Base-by-base conservation (phyloP, 2,329 filamentous ascomycete genomes). In the Penicillium aurantiogriseum region DNA sequence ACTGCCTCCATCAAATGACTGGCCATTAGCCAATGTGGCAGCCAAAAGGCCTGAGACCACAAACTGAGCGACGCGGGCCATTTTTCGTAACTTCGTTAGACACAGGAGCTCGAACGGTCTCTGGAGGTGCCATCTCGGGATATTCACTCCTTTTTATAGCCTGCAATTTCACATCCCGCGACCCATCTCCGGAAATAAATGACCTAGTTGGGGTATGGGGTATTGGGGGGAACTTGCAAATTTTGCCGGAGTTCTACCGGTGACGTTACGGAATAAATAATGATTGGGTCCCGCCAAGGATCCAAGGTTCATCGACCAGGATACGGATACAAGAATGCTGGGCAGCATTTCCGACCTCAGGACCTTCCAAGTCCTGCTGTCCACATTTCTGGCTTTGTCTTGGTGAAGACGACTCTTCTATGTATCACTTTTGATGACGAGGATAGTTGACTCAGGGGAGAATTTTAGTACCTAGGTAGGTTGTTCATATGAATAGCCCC, bases 21-120 rank as follows among this genome's bases (percentile, higher is more conserved):
- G 53, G 11, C 53, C 46, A 17, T 44, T 56, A 4, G 39, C 53
- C 19, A 51, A 1, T 51, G 47, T 51, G 46, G 39, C 53, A 29
- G 53, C 53, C 47, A 56, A 51, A 38, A 54, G 51, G 35, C 40
- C 51, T 38, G 51, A 54, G n/a, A 54, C 33, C 51, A 54, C 31
- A 23, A 54, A 39, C 15, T 54, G 42, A 54, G 42, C 19, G 42
- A 54, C 25, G 15, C 19, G 39, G 3, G 51, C n/a, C 51, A 54
- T 45, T 40, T 39, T 25, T 27, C 3, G 31, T n/a, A n/a, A 35
- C 45, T 48, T 36, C 19, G 19, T 35, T 36, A n/a, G 19, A 15
- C 11, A 46, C 6, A 15, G n/a, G 11, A 35, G 19, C n/a, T 47
- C 42, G 23, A 6, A 13, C 11, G 3, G 17, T 35, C 29, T 47